Percentiles rank a stretch among this genome's conserved stretches.
Conservation (phyloP, 1,284 basidiomycete genomes). For the Wallemia hederae region DNA sequence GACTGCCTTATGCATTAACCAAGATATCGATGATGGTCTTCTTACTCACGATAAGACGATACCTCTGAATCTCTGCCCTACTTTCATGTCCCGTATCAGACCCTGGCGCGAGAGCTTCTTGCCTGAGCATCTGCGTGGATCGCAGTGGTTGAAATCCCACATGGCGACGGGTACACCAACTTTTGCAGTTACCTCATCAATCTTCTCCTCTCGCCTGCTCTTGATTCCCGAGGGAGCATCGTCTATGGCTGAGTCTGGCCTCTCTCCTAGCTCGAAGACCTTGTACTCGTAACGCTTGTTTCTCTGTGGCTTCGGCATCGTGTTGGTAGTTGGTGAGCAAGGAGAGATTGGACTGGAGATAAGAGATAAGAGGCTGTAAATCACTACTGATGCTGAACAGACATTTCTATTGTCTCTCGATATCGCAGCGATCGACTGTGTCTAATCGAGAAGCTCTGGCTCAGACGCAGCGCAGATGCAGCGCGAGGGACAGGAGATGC, state of each 20-base stretch:
- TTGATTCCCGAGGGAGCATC: too few species aligned
- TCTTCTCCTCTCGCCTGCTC: neutral
- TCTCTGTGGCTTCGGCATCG: neutral
- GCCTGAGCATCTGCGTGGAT: conserved; percentile 75
- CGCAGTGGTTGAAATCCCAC: conserved; percentile 97
- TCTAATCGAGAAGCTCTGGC: too few species aligned
- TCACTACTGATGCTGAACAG: too few species aligned
- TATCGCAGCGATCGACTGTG: too few species aligned
- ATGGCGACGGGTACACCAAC: conserved; percentile 50
- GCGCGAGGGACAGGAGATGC: too few species aligned
- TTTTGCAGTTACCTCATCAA: conserved; percentile 6
- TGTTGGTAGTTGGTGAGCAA: neutral
- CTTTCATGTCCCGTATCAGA: conserved; percentile 49
- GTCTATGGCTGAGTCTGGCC: neutral
- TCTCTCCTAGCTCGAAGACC: neutral
- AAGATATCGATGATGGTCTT: conserved; percentile 2
- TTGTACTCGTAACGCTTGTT: neutral
- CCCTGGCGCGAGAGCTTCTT: conserved; percentile 72
- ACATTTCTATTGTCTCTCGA: too few species aligned
- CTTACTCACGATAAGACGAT: conserved; percentile 69
- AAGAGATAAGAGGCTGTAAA: too few species aligned
- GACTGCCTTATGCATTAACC: conserved; percentile 23
- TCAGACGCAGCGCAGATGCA: too few species aligned
- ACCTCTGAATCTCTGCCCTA: conserved; percentile 67
- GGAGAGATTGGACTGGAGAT: too few species aligned